Evolutionary conservation across 768 basidiomycete genomes (phyloP).

Genomic region (Clavaria fumosa): DNA sequence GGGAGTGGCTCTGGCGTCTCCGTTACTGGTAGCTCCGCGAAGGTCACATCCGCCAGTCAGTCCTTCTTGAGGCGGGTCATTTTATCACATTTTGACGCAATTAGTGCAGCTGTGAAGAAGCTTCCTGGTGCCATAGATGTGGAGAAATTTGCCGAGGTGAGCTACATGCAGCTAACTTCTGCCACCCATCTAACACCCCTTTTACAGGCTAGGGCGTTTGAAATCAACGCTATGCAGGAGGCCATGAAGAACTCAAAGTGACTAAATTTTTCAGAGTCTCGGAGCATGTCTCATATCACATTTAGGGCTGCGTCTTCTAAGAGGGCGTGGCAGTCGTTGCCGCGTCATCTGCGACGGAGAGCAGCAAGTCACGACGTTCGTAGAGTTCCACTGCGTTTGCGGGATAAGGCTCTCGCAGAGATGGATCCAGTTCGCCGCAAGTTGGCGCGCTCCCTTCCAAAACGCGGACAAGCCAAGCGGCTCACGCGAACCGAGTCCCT

Average conservation of each 20-base stretch:
- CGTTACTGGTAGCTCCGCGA: slow-evolving; percentile 27
- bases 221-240: slow-evolving; percentile 80
- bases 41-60: slow-evolving; percentile 27
- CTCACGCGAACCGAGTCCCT: slow-evolving; percentile 44
- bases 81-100: no score
- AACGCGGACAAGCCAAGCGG: slow-evolving; percentile 46
- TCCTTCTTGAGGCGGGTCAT: no score
- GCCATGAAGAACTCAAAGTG: slow-evolving; percentile 74
- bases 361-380: slow-evolving; percentile 93
- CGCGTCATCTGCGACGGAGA: slow-evolving; percentile 77
- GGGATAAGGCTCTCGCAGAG: slow-evolving; percentile 72
- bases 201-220: slow-evolving; percentile 67
- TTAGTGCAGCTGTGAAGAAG: slow-evolving; percentile 33
- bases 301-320: slow-evolving; percentile 59
- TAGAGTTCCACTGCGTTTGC: slow-evolving; percentile 71
- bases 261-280: no score
- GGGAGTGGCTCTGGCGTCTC: slow-evolving; percentile 11
- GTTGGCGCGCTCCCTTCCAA: slow-evolving; percentile 33
- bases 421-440: slow-evolving; percentile 33
- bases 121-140: slow-evolving; percentile 70
- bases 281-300: no score
- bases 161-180: slow-evolving; percentile 5
- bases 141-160: slow-evolving; percentile 79
- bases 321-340: slow-evolving; percentile 85
- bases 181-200: slow-evolving; percentile 3